Conservation (phyloP, 2,329 filamentous ascomycete genomes). For the Fusarium sp. region DNA sequence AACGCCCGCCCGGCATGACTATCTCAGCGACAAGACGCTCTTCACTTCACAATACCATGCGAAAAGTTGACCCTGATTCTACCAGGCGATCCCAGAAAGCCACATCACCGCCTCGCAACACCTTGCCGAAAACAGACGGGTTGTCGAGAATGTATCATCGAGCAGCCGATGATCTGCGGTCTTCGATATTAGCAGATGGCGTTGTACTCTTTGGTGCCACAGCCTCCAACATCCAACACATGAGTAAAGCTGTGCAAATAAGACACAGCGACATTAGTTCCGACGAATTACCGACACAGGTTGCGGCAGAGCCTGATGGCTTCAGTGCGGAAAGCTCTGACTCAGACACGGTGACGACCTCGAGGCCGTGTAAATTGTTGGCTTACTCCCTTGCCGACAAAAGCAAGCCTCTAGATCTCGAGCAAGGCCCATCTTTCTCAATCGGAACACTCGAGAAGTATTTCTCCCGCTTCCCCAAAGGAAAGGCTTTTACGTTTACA, state of each 20-base stretch:
- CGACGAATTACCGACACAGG: conserved; percentile 27
- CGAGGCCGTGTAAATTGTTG: conserved; percentile 48
- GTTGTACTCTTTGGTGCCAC: conserved; percentile 51
- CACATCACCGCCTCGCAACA: not conserved
- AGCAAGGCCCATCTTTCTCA: conserved; percentile 47
- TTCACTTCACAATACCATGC: conserved; percentile 17
- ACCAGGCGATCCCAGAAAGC: not conserved
- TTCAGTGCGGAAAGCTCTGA: conserved; percentile 48
- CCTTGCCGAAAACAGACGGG: conserved; percentile 34
- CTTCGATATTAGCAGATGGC: conserved; percentile 50
- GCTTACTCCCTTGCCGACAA: conserved; percentile 48
- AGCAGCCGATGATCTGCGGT: conserved; percentile 49
- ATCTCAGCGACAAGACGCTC: conserved; percentile 31
- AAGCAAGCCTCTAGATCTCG: conserved; percentile 42
- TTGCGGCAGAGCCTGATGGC: conserved; percentile 38
- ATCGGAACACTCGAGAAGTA: conserved; percentile 50
- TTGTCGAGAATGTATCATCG: conserved; percentile 46
- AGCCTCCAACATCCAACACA: conserved; percentile 33
- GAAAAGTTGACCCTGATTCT: conserved; percentile 18
- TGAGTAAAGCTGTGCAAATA: conserved; percentile 6
- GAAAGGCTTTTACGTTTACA: conserved; percentile 50
- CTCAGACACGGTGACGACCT: conserved; percentile 45
- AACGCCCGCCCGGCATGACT: conserved; percentile 38
- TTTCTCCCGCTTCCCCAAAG: conserved; percentile 48
- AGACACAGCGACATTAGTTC: conserved; percentile 25